A percentile compares a stretch with the other conserved stretches of the same genome.
phyloP scores from a whole-genome alignment of 2,329 filamentous ascomycete genomes.

The Helotiales sp. region DNA sequence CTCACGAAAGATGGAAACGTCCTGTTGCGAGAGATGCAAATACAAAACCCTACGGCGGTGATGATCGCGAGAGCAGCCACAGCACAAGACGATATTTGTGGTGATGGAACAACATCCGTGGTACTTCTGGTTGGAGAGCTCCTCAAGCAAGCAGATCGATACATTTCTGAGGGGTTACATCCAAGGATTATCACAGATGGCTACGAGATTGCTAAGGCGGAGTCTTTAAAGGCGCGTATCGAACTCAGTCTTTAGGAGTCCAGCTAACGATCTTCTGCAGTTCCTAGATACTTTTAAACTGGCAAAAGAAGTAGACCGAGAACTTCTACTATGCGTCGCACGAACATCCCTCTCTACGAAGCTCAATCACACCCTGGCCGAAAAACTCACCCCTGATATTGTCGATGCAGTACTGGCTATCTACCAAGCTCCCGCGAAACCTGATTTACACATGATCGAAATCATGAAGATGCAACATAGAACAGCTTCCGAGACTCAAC shows the following conservation, averaged over 20 bases:
- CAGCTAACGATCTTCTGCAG: constrained; percentile 42
- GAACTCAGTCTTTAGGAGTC: background rate
- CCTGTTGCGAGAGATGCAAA: constrained; percentile 78
- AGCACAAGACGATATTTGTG: constrained; percentile 96
- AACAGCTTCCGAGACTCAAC: constrained; percentile 90
- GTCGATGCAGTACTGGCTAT: constrained; percentile 96
- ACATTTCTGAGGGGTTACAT: constrained; percentile 95
- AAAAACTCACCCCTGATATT: constrained; percentile 90
- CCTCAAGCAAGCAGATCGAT: constrained; percentile 94
- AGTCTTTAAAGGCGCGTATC: constrained; percentile 73
- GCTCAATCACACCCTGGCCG: constrained; percentile 83
- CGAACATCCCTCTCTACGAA: constrained; percentile 95
- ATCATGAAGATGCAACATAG: constrained; percentile 99
- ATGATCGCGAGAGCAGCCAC: constrained; percentile 83
- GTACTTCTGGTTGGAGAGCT: constrained; percentile 95
- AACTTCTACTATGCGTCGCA: constrained; percentile 89
- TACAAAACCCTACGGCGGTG: constrained; percentile 96
- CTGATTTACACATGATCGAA: constrained; percentile 98
- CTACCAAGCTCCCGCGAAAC: constrained; percentile 84
- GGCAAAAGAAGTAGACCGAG: constrained; percentile 82
- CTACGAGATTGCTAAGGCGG: constrained; percentile 93
- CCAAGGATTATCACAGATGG: constrained; percentile 96
- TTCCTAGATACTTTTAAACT: constrained; percentile 97
- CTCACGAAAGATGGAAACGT: constrained; percentile 99
- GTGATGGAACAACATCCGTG: constrained; percentile 95